Evolutionary conservation across 805 yeast species (phyloP).

Genomic region (Starmera amethionina): DNA sequence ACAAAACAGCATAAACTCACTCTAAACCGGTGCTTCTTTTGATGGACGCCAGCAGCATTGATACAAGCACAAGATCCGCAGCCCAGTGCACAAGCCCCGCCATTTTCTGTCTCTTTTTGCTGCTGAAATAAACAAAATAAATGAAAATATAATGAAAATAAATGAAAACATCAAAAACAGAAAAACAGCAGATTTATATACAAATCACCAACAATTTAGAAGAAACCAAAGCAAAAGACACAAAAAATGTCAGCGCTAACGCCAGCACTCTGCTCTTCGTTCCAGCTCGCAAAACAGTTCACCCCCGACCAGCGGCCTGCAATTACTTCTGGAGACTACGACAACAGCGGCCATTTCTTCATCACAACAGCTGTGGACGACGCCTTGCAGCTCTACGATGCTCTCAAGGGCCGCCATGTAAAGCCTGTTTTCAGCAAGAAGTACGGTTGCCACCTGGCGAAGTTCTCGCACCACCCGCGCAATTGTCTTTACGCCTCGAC

Average conservation of each 20-base stretch:
- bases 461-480: conserved; percentile 65
- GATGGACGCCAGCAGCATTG: conserved; percentile 79
- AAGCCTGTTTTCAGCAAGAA: conserved; percentile 76
- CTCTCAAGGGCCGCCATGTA: conserved; percentile 52
- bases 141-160: background rate
- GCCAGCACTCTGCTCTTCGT: conserved; percentile 9
- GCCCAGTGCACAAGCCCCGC: conserved; percentile 65
- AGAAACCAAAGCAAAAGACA: too few relatives aligned
- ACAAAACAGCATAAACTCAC: conserved; percentile 13
- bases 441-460: conserved; percentile 84
- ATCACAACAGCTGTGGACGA: conserved; percentile 76
- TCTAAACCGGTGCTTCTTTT: conserved; percentile 74
- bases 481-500: conserved; percentile 82
- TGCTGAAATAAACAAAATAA: background rate
- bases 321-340: conserved; percentile 65
- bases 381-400: conserved; percentile 74
- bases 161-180: background rate
- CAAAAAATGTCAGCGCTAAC: too few relatives aligned
- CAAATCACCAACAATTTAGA: too few relatives aligned
- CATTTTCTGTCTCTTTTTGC: conserved; percentile 26
- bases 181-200: too few relatives aligned
- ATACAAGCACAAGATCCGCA: conserved; percentile 66
- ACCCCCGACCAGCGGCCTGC: conserved; percentile 35
- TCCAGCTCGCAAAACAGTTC: conserved; percentile 38
- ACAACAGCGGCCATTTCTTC: conserved; percentile 71